Evolutionary conservation across 768 basidiomycete species (phyloP).

Genomic region (Lactarius vividus): DNA sequence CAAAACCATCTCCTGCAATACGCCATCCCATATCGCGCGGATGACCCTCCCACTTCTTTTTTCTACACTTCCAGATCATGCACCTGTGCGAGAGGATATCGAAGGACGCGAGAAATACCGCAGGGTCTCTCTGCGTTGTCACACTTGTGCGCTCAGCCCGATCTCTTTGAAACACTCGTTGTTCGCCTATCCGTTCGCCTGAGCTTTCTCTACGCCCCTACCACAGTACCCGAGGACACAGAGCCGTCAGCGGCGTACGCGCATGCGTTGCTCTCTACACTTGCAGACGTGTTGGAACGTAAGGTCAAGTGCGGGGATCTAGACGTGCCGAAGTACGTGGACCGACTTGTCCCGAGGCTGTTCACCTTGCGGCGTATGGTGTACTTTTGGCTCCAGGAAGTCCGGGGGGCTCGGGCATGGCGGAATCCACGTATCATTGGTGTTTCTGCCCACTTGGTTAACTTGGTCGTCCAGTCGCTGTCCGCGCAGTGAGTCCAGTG

Average conservation of each 20-base stretch:
- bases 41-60: slow-evolving; percentile 83
- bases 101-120: slow-evolving; percentile 62
- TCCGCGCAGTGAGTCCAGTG: slow-evolving; percentile 55
- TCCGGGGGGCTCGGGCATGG: slow-evolving; percentile 33
- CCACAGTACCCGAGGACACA: slow-evolving; percentile 37
- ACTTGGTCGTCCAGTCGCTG: slow-evolving; percentile 62
- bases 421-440: slow-evolving; percentile 56
- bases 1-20: slow-evolving; percentile 53
- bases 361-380: slow-evolving; percentile 57
- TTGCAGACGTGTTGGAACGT: slow-evolving; percentile 56
- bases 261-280: slow-evolving; percentile 72
- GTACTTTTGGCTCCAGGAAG: slow-evolving; percentile 33
- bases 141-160: slow-evolving; percentile 65
- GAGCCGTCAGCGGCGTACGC: slow-evolving; percentile 81
- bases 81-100: slow-evolving; percentile 53
- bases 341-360: slow-evolving; percentile 68
- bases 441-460: slow-evolving; percentile 65
- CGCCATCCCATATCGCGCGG: slow-evolving; percentile 64
- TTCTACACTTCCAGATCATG: slow-evolving; percentile 62
- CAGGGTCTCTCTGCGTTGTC: slow-evolving; percentile 67
- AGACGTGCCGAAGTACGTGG: slow-evolving; percentile 80
- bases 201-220: slow-evolving; percentile 55
- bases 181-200: slow-evolving; percentile 76
- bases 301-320: slow-evolving; percentile 50
- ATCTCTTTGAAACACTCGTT: slow-evolving; percentile 83